Evolutionary conservation across 1,284 basidiomycete genomes (phyloP).

Genomic region (Omphalotus olearius): DNA sequence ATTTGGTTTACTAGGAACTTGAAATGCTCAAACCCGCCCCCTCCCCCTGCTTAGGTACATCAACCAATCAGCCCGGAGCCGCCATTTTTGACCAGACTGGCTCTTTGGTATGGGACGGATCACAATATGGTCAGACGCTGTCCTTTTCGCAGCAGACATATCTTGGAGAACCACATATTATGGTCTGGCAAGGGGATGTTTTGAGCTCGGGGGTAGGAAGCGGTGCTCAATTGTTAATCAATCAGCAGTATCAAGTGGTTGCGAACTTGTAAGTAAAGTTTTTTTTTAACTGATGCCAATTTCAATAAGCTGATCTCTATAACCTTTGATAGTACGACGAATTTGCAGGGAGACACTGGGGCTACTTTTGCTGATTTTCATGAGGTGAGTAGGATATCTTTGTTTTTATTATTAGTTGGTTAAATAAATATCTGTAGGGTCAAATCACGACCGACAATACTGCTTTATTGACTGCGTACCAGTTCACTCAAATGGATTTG

Average conservation of each 20-base stretch:
- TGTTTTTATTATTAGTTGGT: not conserved
- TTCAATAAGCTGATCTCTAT: not conserved
- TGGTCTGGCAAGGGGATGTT: conserved; percentile 6
- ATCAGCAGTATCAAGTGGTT: conserved; percentile 9
- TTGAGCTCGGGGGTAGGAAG: conserved; percentile 3
- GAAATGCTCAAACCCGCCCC: not conserved
- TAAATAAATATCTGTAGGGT: not conserved
- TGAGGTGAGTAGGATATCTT: not conserved
- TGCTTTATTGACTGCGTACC: conserved; percentile 8
- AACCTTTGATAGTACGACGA: not conserved
- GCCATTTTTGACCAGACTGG: conserved; percentile 5
- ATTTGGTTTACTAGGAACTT: not conserved
- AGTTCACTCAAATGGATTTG: not conserved
- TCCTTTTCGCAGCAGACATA: conserved; percentile 2
- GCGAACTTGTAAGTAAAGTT: conserved; percentile 10
- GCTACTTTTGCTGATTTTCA: conserved; percentile 11
- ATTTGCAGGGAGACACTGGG: conserved; percentile 3
- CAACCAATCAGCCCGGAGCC: conserved; percentile 3
- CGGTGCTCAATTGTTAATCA: conserved; percentile 3
- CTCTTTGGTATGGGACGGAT: conserved; percentile 7
- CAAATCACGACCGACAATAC: conserved; percentile 10
- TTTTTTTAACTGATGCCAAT: too few species aligned
- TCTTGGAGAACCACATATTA: conserved; percentile 5
- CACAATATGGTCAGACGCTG: conserved; percentile 6
- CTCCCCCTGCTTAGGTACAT: not conserved